A percentile compares a stretch with the other conserved stretches of the same genome.
Conservation (phyloP, 768 basidiomycete genomes). For the Fomitopsis serialis region DNA sequence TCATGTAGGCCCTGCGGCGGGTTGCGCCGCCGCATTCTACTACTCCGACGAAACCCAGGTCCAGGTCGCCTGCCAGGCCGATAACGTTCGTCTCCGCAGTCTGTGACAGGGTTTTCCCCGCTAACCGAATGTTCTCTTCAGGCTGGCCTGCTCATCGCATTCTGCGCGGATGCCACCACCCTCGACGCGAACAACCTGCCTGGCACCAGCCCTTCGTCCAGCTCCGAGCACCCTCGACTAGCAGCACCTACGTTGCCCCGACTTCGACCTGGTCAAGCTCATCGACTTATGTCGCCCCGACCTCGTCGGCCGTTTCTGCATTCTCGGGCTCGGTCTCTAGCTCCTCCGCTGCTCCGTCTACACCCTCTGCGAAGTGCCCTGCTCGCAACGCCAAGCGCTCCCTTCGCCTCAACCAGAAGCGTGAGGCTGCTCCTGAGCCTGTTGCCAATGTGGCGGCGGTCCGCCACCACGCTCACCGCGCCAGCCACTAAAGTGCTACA, state of each 20-base stretch:
- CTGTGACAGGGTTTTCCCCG: background rate
- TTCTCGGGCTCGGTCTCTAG: background rate
- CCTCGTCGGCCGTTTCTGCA: background rate
- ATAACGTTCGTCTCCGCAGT: slow-evolving; percentile 31
- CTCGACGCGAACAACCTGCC: slow-evolving; percentile 5
- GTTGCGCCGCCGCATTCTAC: slow-evolving; percentile 42
- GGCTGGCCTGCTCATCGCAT: slow-evolving; percentile 44
- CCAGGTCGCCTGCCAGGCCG: slow-evolving; percentile 39
- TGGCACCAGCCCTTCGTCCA: background rate
- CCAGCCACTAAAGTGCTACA: background rate
- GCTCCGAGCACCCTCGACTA: background rate
- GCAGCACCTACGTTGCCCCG: background rate
- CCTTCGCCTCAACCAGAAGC: background rate
- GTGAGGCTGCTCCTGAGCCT: background rate
- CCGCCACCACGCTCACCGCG: background rate
- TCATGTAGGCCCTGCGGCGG: slow-evolving; percentile 25
- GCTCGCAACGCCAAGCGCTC: background rate
- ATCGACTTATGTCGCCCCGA: background rate
- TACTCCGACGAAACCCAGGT: slow-evolving; percentile 38
- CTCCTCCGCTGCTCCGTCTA: background rate
- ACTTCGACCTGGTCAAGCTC: background rate
- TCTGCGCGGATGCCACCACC: slow-evolving; percentile 34
- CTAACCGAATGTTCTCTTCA: slow-evolving; percentile 8
- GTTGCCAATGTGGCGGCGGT: background rate
- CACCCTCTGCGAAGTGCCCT: background rate